Evolutionary conservation across 768 basidiomycete genomes (phyloP), one percentile per base, ranked within the genome.

Genomic region (Kwoniella sp.): DNA sequence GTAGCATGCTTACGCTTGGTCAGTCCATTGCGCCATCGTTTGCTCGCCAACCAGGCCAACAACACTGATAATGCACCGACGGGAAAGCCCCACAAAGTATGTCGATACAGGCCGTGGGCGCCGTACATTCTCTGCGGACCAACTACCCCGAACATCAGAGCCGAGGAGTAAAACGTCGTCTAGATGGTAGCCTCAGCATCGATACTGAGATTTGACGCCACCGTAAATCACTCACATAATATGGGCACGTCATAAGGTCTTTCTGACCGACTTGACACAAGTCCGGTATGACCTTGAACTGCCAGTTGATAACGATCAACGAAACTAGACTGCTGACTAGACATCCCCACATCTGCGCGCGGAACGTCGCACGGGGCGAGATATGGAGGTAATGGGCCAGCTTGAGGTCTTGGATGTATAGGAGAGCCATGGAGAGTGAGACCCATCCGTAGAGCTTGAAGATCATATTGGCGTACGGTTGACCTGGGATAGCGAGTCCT

Each of bases 361-460:
- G 68, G 79, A 96, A 95, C 0, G 91, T 92, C 15, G 89, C 87
- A 15, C 93, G 85, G 4, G 93, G 93, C 0, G 93, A 90, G 15
- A 95, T 87, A 82, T 95, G 95, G 83, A 94, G 86, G 75, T 96
- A 96, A 77, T 95, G 93, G 0, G 92, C 93, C 38, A 81, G 65
- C 61, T 74, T 77, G 37, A 70, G 61, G 23, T 68, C 72, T 34
- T 69, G 65, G 8, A 70, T 83, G 73, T 64, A 53, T 63, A 71
- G 41, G 48, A 61, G 22, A 25, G 56, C 37, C 57, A 50, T 53
- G n/a, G 9, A 23, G 12, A 55, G 54, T 2, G 55, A 55, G 11
- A 57, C 62, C 53, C 62, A 85, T 17, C 88, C 88, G 1, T 84
- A 80, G 26, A 94, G 68, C 72, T 81, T 82, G 78, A 82, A 82